Conservation (phyloP, 441 rosid species). For the Pelargonium cotyledonis region DNA sequence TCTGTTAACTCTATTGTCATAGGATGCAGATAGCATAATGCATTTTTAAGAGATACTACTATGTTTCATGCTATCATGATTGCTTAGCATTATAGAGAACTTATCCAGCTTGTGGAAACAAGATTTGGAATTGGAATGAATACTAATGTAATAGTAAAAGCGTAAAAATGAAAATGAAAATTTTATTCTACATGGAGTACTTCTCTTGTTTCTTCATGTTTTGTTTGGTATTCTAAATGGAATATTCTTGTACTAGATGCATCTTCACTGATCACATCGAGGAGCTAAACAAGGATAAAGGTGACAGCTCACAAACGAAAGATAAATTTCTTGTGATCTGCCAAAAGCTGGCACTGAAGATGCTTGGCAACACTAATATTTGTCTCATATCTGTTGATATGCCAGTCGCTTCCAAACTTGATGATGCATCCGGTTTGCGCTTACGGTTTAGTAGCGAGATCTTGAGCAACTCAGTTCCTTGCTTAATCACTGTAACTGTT, state of each 20-base stretch:
- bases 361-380: slow-evolving; percentile 78
- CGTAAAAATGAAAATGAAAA: no score
- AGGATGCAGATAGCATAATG: no score
- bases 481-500: slow-evolving; percentile 64
- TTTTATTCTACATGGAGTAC: not conserved
- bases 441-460: slow-evolving; percentile 77
- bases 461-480: slow-evolving; percentile 66
- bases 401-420: slow-evolving; percentile 62
- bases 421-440: slow-evolving; percentile 74
- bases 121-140: no score
- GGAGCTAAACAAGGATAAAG: slow-evolving; percentile 48
- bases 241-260: slow-evolving; percentile 43
- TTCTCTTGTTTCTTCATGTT: not conserved
- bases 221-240: slow-evolving; percentile 10
- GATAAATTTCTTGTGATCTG: slow-evolving; percentile 65
- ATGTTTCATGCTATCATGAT: no score
- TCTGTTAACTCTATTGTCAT: no score
- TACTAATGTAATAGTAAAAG: no score
- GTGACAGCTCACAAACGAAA: slow-evolving; percentile 29
- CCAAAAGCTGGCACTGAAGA: slow-evolving; percentile 59
- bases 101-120: no score
- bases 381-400: slow-evolving; percentile 70
- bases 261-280: slow-evolving; percentile 51
- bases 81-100: no score
- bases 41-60: no score